Base-by-base conservation (phyloP, 805 yeast genomes). In the Kazachstania taianensis region DNA sequence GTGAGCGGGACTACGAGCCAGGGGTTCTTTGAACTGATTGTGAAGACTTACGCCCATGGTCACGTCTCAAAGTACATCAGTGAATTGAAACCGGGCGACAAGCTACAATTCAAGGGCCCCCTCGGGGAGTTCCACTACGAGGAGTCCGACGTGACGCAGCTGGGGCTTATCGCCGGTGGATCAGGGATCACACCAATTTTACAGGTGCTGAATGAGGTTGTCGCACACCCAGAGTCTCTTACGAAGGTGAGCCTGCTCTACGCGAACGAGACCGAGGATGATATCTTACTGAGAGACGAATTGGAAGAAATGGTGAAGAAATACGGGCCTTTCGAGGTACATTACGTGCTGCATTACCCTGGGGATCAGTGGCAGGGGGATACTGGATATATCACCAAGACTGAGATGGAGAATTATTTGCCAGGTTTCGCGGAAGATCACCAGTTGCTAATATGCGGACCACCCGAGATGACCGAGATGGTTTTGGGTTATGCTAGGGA, bases 151-250 rank as follows among this genome's bases (percentile, higher is more conserved):
- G 20, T 33, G n/a, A 69, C 71, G 40, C 72, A 76, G 41, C 66
- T 82, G 39, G 76, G 78, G 13, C 67, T 82, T 62, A 66, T 82
- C 46, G 89, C 89, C 5, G 94, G 92, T 44, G 94, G 94, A 9
- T 75, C 89, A 0, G 94, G 96, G 32, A 78, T 87, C 42, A 84
- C 96, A 6, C 95, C 96, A 20, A 78, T 85, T 60, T 69, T 81
- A 50, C 94, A 86, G 59, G 81, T 86, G 10, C 65, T 82, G 34
- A 75, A 81, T 39, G 72, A 72, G 39, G 67, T 81, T 34, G 72
- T 80, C 40, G 78, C 84, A n/a, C 73, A 77, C 17, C 76, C 83
- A 2, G 74, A 68, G 36, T 85, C 79, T 53, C 26, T 53, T 20
- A 78, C 85, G 26, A 67, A 67, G 35, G 66, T 81, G 36, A 66